Conservation (phyloP, 371 early-diverging fungal genomes). For the Paraphysoderma sedebokerense region DNA sequence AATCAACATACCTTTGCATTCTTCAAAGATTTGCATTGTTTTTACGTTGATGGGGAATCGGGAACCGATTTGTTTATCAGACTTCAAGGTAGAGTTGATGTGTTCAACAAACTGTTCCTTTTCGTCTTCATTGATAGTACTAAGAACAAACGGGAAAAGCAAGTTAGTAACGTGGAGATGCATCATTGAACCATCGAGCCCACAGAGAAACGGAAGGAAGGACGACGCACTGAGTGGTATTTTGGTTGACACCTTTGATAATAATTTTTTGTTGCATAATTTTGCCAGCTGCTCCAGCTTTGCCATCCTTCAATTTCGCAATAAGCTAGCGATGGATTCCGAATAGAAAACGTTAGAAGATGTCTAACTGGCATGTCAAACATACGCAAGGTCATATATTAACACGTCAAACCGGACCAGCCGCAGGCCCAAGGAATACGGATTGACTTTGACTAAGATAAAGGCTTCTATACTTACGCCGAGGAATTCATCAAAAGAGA, state of each 20-base stretch:
- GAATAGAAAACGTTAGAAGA: not conserved
- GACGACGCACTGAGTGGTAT: constrained; percentile 83
- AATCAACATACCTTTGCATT: constrained; percentile 91
- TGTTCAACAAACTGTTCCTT: constrained; percentile 83
- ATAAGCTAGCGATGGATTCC: constrained; percentile 31
- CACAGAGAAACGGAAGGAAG: too few relatives aligned
- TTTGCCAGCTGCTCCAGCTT: constrained; percentile 10
- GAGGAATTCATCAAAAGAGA: constrained; percentile 67
- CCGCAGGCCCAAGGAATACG: too few relatives aligned
- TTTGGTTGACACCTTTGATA: constrained; percentile 64
- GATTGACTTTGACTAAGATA: too few relatives aligned
- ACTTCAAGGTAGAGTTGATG: constrained; percentile 69
- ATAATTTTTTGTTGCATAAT: constrained; percentile 45
- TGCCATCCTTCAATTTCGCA: constrained; percentile 20
- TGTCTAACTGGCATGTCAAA: not conserved
- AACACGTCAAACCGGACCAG: too few relatives aligned
- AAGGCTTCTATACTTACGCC: too few relatives aligned
- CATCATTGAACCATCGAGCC: too few relatives aligned
- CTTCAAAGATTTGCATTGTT: constrained; percentile 85
- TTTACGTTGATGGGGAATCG: constrained; percentile 79
- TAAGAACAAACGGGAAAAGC: too few relatives aligned
- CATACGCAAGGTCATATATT: not conserved
- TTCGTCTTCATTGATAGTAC: constrained; percentile 94
- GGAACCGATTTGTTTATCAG: constrained; percentile 61
- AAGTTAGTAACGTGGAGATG: too few relatives aligned